Base-by-base conservation (phyloP, 352 stramenopile genomes). In the Globisporangium splendens region DNA sequence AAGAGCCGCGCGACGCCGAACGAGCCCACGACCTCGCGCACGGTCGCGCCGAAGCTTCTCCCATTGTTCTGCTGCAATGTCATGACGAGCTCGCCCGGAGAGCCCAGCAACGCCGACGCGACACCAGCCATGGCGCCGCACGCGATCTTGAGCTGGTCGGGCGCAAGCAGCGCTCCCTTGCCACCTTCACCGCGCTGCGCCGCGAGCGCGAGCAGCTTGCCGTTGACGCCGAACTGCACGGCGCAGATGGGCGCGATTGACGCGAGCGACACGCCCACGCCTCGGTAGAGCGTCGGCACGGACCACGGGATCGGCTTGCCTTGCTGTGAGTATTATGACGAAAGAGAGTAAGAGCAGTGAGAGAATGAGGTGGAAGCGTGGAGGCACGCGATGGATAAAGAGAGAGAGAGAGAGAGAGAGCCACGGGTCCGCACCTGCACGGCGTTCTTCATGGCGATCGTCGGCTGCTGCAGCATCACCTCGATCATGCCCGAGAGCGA, bases 11-110 rank as follows among this genome's bases (percentile, higher is more conserved):
- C 41, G 1, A 73, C 54, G 8, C 85, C 82, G 50, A 80, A 71
- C 43, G 72, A 58, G 20, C 62, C 54, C 35, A 78, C 68, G 46
- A 93, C 63, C 18, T 90, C 73, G 43, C 70, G 67, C 50, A 93
- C 70, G 0, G 85, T 95, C 13, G 66, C 62, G 4, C 62, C 60
- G 46, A 95, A 86, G 54, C 70, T 76, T 65, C 85, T 82, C 48
- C 83, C 85, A 20, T 73, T 87, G 73, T 90, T 89, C 62, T 95
- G 85, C 69, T 95, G 85, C 52, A 92, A 72, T 52, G 85, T 95
- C 85, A 95, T 95, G 50, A 91, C 75, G 31, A 95, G 74, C 64
- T 95, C 85, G 14, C 81, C 85, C 0, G 85, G 72, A 0, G 81
- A 86, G 42, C 81, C 88, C 12, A 95, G 64, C 44, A 74, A 52